Percentiles rank a stretch among this genome's conserved stretches.
phyloP scores from a whole-genome alignment of 2,329 filamentous ascomycete species.

The Exophiala spinifera region DNA sequence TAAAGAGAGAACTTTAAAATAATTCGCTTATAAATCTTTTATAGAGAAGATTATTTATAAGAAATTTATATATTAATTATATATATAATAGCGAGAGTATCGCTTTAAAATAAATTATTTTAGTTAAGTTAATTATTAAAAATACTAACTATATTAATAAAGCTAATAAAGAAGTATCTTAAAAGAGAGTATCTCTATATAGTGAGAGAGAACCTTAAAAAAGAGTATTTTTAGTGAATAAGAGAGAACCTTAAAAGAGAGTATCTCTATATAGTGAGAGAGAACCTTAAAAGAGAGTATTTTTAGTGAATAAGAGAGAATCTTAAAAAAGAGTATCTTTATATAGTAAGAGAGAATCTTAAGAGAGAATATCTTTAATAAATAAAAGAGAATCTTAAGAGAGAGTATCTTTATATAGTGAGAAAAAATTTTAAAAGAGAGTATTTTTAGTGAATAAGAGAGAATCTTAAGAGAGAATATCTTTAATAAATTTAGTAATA shows the following conservation, averaged over 20 bases:
- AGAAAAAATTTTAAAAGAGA: not conserved
- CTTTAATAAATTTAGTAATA: not conserved
- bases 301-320: not conserved
- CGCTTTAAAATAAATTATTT: too few species aligned
- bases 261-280: too few species aligned
- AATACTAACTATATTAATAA: not conserved
- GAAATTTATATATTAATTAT: not conserved
- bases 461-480: not conserved
- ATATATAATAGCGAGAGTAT: not conserved
- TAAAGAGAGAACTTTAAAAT: constrained; percentile 23
- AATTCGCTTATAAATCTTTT: constrained; percentile 23
- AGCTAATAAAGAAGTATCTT: not conserved
- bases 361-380: not conserved
- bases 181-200: too few species aligned
- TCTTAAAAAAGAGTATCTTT: too few species aligned
- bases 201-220: too few species aligned
- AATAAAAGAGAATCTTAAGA: not conserved
- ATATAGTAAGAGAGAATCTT: too few species aligned
- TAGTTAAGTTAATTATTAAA: too few species aligned
- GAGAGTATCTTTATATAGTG: not conserved
- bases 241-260: too few species aligned
- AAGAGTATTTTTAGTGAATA: too few species aligned
- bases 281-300: not conserved
- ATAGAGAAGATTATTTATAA: not conserved
- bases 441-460: not conserved